Conservation (phyloP, 768 basidiomycete species). For the Suillus weaverae region DNA sequence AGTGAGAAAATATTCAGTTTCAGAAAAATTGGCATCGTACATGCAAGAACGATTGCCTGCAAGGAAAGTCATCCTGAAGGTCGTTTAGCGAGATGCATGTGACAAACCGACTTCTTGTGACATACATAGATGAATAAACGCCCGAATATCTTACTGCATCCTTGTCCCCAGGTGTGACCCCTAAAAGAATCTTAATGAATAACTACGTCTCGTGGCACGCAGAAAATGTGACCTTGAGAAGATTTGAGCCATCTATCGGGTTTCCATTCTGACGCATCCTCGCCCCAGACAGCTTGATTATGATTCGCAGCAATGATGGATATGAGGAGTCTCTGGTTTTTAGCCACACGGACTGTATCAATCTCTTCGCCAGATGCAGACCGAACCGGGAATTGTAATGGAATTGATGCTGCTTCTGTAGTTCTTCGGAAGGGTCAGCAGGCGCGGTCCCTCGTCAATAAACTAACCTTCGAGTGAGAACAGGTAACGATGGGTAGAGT, state of each 20-base stretch:
- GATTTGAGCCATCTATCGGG: conserved; percentile 47
- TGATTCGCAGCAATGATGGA: conserved; percentile 44
- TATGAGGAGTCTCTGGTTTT: conserved; percentile 43
- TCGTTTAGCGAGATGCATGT: background rate
- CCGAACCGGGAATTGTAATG: conserved; percentile 28
- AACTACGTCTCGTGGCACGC: background rate
- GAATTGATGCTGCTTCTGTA: conserved; percentile 38
- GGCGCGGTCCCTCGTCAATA: conserved; percentile 13
- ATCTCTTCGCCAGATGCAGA: conserved; percentile 17
- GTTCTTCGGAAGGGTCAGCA: conserved; percentile 27
- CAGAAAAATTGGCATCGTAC: conserved; percentile 23
- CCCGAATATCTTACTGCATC: conserved; percentile 34
- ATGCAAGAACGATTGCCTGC: conserved; percentile 49
- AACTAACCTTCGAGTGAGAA: conserved; percentile 40
- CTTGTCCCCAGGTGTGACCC: conserved; percentile 7
- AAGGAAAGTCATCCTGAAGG: conserved; percentile 45
- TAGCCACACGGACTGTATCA: conserved; percentile 36
- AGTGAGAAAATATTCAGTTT: background rate
- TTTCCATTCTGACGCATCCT: conserved; percentile 42
- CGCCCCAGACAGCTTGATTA: conserved; percentile 46
- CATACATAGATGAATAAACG: conserved; percentile 47
- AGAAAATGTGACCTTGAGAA: background rate
- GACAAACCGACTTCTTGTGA: background rate
- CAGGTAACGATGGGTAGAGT: conserved; percentile 42
- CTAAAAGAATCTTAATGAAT: background rate